Base-by-base conservation (phyloP, 768 basidiomycete genomes). In the Nevesoporus exiguus region DNA sequence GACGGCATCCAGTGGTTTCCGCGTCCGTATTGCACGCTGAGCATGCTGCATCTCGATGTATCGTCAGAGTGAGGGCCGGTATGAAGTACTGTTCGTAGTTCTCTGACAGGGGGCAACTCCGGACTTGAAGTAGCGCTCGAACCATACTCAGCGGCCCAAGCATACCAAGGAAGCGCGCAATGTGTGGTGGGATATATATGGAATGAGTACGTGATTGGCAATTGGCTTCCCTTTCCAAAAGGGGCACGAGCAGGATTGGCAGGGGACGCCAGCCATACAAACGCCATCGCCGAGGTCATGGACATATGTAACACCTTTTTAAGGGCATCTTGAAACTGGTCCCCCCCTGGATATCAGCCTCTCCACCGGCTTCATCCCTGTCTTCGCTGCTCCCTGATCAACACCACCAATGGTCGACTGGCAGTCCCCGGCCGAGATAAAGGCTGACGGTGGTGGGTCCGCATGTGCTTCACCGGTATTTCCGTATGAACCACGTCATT, bases 371-470 rank as follows among this genome's bases (percentile, higher is more conserved):
- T 33, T 40, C 49, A 3, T 39, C 39, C 14, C 40, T 25, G 25
- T 47, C 52, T 44, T 51, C 44, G 39, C n/a, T 19, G 3, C 34
- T 25, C 62, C 44, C 40, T 53, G 54, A 50, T 51, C 45, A 47
- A 21, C 51, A 30, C 22, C 29, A 10, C 29, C 29, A 37, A 85
- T 85, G 84, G 79, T 80, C 56, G 72, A 84, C 63, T 85, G 84
- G 84, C 71, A 72, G 52, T 81, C 83, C 11, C 61, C 62, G 29
- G 66, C 64, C 3, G 81, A 81, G 66, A 61, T 85, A 34, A 58
- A 58, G 47, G 74, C 72, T 47, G 79, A 85, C 68, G 74, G 65
- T 37, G 67, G 83, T 84, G 62, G 7, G 61, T 57, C 46, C 49
- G 25, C 49, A 25, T 29, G 37, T 40, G 48, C 11, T 24, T 8